Conservation (phyloP, 73 alveolate species). For the Paramecium caudatum region DNA sequence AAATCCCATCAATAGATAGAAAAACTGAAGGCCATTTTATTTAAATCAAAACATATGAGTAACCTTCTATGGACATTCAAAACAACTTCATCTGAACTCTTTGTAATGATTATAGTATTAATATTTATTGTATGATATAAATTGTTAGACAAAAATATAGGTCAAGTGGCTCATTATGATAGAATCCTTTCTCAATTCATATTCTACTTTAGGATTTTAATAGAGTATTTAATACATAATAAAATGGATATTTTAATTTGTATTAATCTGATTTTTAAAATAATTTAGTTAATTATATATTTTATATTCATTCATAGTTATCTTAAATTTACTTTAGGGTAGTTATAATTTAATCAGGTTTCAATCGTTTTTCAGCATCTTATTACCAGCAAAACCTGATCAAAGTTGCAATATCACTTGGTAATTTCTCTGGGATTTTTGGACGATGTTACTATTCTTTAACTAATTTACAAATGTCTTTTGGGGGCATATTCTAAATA, state of each 20-base stretch:
- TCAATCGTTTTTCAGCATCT: constrained; percentile 3
- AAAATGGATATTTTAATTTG: too few species aligned
- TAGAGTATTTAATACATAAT: too few species aligned
- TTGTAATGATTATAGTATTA: too few species aligned
- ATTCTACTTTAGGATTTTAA: too few species aligned
- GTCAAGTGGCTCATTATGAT: too few species aligned
- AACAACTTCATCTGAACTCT: too few species aligned
- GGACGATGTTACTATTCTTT: constrained; percentile 27
- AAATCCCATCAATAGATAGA: constrained; percentile 55
- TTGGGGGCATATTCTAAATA: not conserved
- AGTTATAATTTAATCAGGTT: not conserved
- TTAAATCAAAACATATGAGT: not conserved
- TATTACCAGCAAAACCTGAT: constrained; percentile 65
- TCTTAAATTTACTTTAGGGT: constrained; percentile 9
- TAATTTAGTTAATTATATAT: too few species aligned
- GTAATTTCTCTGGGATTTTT: not conserved
- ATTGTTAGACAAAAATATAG: too few species aligned
- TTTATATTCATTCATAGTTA: constrained; percentile 9
- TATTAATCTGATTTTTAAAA: too few species aligned
- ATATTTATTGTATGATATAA: too few species aligned
- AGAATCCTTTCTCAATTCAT: too few species aligned
- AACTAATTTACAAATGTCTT: not conserved
- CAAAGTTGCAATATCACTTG: not conserved
- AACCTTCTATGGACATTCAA: constrained; percentile 54
- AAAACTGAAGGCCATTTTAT: constrained; percentile 53